Base-by-base conservation (phyloP, 352 stramenopile species). In the Peronospora belbahrii region DNA sequence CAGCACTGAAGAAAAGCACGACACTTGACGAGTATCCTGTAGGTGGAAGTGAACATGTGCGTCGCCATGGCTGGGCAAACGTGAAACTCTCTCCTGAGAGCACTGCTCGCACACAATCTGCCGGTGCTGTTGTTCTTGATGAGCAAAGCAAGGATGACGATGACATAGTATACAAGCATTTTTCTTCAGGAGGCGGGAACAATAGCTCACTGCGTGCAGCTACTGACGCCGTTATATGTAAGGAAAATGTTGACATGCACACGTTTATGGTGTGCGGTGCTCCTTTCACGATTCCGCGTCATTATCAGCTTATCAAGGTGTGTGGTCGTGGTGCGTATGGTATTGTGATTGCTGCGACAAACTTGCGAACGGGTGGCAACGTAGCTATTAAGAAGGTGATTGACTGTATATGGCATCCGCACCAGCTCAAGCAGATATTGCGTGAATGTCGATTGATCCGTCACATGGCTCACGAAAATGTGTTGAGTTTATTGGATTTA, bases 381-480 rank as follows among this genome's bases (percentile, higher is more conserved):
- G 81, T 93, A 7, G 84, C 80, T 25, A 94, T 95, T 45, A 95
- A 95, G 66, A 95, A 95, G 48, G 83, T 95, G 6, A 94, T 94
- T 32, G 82, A 94, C 56, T 94, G 82, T 41, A 88, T 94, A 36
- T 94, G 82, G 82, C 82, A 94, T 48, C 82, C 80, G 14, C 82
- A 94, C 50, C 79, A 94, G 43, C 74, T 94, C 41, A 94, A 94
- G 53, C 81, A 93, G 48, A 93, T 93, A 47, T 49, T 94, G 24
- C 81, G 83, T n/a, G 83, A 94, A 31, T 80, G 83, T 20, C 63
- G 79, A 2, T 47, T 94, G 46, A 87, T 94, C 56, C 82, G 83
- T 13, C 83, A 94, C 59, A 77, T 94, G 62, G 61, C 70, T 7
- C 83, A 94, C 36, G 82, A 89, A 57, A 94, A 94, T 42, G 62